Evolutionary conservation across 2,329 filamentous ascomycete species (phyloP), one percentile per base, ranked within the genome.

Genomic region (Furcasterigmium sp.): DNA sequence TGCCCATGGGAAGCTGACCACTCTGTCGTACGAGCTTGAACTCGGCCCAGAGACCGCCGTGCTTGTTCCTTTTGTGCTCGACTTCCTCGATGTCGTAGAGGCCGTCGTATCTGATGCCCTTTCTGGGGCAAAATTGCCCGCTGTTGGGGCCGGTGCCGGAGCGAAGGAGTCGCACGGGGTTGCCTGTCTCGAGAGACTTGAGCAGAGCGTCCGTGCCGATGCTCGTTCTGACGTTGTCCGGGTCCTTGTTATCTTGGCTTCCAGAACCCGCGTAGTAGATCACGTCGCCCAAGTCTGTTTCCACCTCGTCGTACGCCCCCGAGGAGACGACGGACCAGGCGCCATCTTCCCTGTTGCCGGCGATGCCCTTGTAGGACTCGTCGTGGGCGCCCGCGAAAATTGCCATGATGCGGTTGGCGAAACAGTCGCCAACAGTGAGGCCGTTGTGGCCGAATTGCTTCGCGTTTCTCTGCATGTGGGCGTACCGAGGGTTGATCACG

Each of bases 291-390:
- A 41, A 11, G 28, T 63, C 60, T 1, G 40, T n/a, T 41, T 63
- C 55, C 3, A 59, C 37, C 1, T 49, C 46, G 8, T 46, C 26
- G 45, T 64, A 35, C 10, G 14, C 9, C 5, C 46, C 46, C 0
- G 73, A 71, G 8, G 83, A 59, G 0, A 84, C 69, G 28, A 82
- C 69, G 0, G 73, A 79, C 38, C 65, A 75, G 0, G 76, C 74
- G 1, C 79, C 79, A 2, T 59, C 37, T 0, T 53, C 53, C 1
- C 49, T 53, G 6, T 61, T 61, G 3, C 78, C 77, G 17, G 57
- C 67, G 28, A 84, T 82, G 3, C 75, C 76, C 3, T 60, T 69
- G 51, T 73, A 63, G 0, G 61, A 47, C 1, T 57, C 48, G 3
- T 75, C 77, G 49, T 82, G 78, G 0, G 72, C 76, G 4, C 78